phyloP scores from a whole-genome alignment of 306 rosid species.

The Psophocarpus tetragonolobus region DNA sequence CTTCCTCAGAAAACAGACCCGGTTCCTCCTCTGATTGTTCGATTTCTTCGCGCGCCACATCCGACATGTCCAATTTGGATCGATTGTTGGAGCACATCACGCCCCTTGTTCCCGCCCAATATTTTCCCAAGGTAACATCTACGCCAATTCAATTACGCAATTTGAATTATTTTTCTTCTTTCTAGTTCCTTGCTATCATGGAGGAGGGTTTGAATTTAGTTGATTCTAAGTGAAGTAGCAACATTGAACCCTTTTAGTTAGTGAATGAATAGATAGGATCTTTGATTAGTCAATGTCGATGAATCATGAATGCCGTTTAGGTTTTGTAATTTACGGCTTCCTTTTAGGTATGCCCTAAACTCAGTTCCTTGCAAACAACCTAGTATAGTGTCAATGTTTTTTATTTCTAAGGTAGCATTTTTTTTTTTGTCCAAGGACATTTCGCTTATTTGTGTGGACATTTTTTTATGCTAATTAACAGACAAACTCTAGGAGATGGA shows the following conservation, averaged over 20 bases:
- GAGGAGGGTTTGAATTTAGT: neutral
- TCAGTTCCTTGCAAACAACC: constrained; percentile 8
- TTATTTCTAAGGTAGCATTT: constrained; percentile 4
- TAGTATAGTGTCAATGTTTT: neutral
- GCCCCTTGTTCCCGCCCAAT: constrained; percentile 66
- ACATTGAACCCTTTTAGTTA: constrained; percentile 2
- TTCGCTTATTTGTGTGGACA: constrained; percentile 13
- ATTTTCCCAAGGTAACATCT: constrained; percentile 57
- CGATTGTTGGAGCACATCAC: constrained; percentile 73
- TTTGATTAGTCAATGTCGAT: constrained; percentile 3
- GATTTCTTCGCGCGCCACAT: constrained; percentile 57
- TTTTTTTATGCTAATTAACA: constrained; percentile 40
- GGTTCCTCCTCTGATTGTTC: constrained; percentile 68
- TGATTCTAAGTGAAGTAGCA: constrained; percentile 19
- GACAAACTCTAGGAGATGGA: constrained; percentile 67
- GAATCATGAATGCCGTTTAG: constrained; percentile 17
- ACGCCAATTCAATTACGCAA: neutral
- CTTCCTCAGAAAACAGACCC: constrained; percentile 52
- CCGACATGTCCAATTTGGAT: constrained; percentile 75
- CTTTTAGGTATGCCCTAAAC: neutral
- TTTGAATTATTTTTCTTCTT: neutral
- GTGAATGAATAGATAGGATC: neutral
- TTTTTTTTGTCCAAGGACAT: constrained; percentile 5
- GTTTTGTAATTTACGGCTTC: neutral
- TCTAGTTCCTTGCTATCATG: neutral